Evolutionary conservation across 805 yeast species (phyloP), one percentile per base, ranked within the genome.

Genomic region (Isabelozyma rhagii): DNA sequence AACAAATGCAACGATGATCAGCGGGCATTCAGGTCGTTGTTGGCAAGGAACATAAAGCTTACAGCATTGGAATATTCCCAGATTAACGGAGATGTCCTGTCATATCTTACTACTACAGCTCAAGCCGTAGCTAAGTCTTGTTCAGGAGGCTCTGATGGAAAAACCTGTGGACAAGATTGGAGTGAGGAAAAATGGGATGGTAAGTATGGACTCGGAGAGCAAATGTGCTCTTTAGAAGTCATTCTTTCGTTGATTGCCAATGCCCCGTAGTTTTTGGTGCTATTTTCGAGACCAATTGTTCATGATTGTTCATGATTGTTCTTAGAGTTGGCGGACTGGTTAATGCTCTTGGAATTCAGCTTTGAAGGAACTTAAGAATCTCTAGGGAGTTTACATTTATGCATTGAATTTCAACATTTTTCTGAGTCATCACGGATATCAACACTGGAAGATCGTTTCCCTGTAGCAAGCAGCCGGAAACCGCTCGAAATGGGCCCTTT

Each of bases 11-110:
- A 89, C 67, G 85, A 81, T 48, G 97, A 92, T 74, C 96, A 92
- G 74, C 77, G 96, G 51, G 82, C 94, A n/a, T 92, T 93, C 78
- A 89, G 88, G 72, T 96, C 96, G 1, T 87, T 85, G 57, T 78
- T 89, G 57, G 64, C 91, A 1, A 75, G 97, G 49, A 84, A 84
- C 63, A 66, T 92, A 63, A 93, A 91, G 1, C 69, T 81, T 47
- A 85, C 96, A 0, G 83, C 92, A 0, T 75, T 81, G 45, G 68
- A 92, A 64, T 85, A 81, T 1, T 96, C 96, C 5, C 72, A 72
- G 38, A 29, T 43, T 27, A 72, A 85, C 4, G 68, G 62, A 44
- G 77, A 74, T 45, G 61, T 66, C 4, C 68, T 72, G 59, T 52
- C 67, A 7, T 69, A 75, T 57, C 57, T 85, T 36, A 69, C 52